Percentiles rank a stretch among this genome's conserved stretches.
Evolutionary conservation across 306 rosid species (phyloP).

Genomic region (Vigna nakashimae): DNA sequence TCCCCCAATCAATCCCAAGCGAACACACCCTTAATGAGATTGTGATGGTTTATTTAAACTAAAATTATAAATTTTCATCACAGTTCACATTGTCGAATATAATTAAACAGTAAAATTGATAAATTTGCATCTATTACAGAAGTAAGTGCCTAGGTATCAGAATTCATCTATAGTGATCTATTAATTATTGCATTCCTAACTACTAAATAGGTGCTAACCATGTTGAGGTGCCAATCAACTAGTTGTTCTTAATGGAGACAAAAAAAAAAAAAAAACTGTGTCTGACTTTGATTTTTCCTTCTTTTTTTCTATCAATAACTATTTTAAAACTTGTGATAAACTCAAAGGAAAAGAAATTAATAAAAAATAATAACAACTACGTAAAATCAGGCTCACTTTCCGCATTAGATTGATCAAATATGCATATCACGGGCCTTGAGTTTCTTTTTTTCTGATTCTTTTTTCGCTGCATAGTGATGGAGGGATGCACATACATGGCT

Average conservation of each 20-base stretch:
- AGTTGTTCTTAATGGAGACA: constrained; percentile 37
- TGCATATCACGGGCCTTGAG: constrained; percentile 38
- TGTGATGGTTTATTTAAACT: neutral
- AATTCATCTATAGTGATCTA: constrained; percentile 18
- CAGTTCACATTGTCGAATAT: no score
- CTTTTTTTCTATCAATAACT: neutral
- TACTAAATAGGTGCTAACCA: constrained; percentile 24
- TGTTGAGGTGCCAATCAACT: constrained; percentile 20
- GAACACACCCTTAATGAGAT: no score
- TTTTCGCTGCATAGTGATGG: neutral
- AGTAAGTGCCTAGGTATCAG: neutral
- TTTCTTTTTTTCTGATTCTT: no score
- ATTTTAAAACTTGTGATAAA: constrained; percentile 28
- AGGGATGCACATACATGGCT: constrained; percentile 1
- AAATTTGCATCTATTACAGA: no score
- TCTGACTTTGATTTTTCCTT: constrained; percentile 41
- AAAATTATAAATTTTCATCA: neutral
- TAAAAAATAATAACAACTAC: neutral
- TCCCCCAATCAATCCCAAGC: no score
- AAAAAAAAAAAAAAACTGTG: constrained; percentile 26
- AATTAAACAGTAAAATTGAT: no score
- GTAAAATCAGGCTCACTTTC: constrained; percentile 42
- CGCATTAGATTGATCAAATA: constrained; percentile 37
- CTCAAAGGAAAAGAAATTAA: neutral
- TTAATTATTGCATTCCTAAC: constrained; percentile 15